A percentile compares a stretch with the other conserved stretches of the same genome.
These are phyloP conservation scores for Catunica adiposa DNA, from an alignment of 2,329 filamentous ascomycete species.

Conservation along the genomic window DNA sequence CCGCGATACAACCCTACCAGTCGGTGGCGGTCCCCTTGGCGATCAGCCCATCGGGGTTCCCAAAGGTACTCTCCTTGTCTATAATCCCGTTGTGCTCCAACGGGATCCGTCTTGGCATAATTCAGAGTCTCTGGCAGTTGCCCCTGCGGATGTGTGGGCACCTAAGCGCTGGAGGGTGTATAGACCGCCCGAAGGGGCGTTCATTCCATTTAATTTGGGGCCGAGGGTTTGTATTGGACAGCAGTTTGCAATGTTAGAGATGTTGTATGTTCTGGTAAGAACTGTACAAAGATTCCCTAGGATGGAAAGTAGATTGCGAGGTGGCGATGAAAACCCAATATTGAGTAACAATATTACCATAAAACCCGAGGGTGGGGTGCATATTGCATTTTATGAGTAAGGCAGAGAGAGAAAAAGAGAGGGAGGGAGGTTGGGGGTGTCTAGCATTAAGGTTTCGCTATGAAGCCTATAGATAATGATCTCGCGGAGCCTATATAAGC, in stretches of 20 bases:
- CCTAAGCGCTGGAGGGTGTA: conserved; percentile 51
- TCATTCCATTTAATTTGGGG: conserved; percentile 60
- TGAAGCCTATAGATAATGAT: too few relatives aligned
- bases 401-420: too few relatives aligned
- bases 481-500: too few relatives aligned
- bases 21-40: conserved; percentile 50
- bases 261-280: conserved; percentile 53
- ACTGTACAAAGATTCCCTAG: conserved; percentile 55
- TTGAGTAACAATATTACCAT: conserved; percentile 45
- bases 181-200: conserved; percentile 52
- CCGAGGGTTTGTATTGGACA: conserved; percentile 62
- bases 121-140: conserved; percentile 22
- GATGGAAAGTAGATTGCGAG: conserved; percentile 45
- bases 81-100: conserved; percentile 58
- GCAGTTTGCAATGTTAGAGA: conserved; percentile 68
- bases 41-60: conserved; percentile 45
- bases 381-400: conserved; percentile 36
- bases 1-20: conserved; percentile 57
- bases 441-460: too few relatives aligned
- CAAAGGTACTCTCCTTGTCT: conserved; percentile 49
- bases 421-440: too few relatives aligned
- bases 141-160: conserved; percentile 35
- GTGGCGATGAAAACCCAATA: conserved; percentile 27
- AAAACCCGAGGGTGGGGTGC: conserved; percentile 41
- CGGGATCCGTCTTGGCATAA: conserved; percentile 33